Conservation (phyloP, 208 protist species). For the Leishmania major region DNA sequence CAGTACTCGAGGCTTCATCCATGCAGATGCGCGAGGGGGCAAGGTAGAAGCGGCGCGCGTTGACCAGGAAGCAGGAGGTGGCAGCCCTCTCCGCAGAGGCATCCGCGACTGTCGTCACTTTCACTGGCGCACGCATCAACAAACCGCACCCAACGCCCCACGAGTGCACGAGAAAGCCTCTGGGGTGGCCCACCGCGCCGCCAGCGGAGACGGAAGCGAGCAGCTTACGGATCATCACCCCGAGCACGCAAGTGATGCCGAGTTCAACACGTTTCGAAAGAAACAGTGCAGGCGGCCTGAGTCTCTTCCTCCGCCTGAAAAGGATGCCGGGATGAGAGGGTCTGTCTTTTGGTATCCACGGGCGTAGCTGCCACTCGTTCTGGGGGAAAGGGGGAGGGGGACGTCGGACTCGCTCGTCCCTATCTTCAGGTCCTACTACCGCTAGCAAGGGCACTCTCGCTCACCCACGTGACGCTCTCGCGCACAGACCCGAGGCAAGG, state of each 20-base stretch:
- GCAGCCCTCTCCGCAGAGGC: neutral
- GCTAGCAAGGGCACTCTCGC: neutral
- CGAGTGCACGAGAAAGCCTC: neutral
- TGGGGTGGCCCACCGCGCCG: neutral
- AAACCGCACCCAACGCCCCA: neutral
- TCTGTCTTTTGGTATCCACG: neutral
- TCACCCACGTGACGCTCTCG: neutral
- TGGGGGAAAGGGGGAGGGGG: no score
- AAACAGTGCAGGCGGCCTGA: neutral
- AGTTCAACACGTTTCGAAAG: neutral
- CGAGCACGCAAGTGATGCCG: neutral
- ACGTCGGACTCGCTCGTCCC: neutral
- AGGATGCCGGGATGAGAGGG: neutral
- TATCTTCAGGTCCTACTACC: neutral
- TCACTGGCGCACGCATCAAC: neutral
- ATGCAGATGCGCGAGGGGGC: neutral
- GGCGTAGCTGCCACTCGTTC: neutral
- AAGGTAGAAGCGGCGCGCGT: conserved; percentile 13
- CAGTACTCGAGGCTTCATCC: conserved; percentile 6
- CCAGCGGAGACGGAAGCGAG: neutral
- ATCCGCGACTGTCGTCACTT: neutral
- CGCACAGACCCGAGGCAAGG: neutral
- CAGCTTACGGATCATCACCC: conserved; percentile 4
- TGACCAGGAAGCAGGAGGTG: neutral
- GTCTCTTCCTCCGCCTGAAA: neutral